phyloP scores from a whole-genome alignment of 1,139 yeast species.

The Blastobotrys capitulatus region DNA sequence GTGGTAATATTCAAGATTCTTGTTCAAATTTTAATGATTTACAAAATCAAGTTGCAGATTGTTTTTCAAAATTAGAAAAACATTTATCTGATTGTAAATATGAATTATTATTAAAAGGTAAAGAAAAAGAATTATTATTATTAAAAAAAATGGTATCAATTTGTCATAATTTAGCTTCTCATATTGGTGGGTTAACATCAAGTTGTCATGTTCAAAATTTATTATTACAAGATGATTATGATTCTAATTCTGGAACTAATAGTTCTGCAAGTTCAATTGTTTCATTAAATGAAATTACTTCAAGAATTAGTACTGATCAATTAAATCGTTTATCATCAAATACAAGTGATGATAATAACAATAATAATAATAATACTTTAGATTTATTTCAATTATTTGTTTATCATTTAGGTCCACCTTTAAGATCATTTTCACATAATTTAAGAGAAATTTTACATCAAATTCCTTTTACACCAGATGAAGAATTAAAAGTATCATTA shows the following conservation, averaged over 20 bases:
- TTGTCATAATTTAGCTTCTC: constrained; percentile 49
- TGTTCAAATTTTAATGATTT: constrained; percentile 39
- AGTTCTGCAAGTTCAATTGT: constrained; percentile 14
- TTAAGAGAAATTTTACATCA: constrained; percentile 55
- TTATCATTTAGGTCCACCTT: constrained; percentile 64
- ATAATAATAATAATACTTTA: constrained; percentile 14
- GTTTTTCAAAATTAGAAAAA: constrained; percentile 39
- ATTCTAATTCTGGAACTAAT: not conserved
- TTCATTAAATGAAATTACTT: constrained; percentile 10
- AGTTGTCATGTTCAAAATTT: constrained; percentile 65
- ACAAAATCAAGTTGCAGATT: constrained; percentile 38
- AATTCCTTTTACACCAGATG: constrained; percentile 48
- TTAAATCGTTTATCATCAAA: not conserved
- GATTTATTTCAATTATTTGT: constrained; percentile 64
- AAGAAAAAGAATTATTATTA: constrained; percentile 47
- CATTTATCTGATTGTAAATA: constrained; percentile 56
- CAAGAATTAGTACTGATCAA: not conserved
- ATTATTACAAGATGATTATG: constrained; percentile 33
- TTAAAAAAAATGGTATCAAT: constrained; percentile 46
- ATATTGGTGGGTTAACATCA: constrained; percentile 61
- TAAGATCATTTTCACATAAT: constrained; percentile 54
- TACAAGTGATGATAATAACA: not conserved
- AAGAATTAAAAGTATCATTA: constrained; percentile 32
- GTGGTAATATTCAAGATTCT: constrained; percentile 20
- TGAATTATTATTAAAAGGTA: constrained; percentile 53